Evolutionary conservation across 805 yeast species (phyloP).

Genomic region (Candida verbasci): DNA sequence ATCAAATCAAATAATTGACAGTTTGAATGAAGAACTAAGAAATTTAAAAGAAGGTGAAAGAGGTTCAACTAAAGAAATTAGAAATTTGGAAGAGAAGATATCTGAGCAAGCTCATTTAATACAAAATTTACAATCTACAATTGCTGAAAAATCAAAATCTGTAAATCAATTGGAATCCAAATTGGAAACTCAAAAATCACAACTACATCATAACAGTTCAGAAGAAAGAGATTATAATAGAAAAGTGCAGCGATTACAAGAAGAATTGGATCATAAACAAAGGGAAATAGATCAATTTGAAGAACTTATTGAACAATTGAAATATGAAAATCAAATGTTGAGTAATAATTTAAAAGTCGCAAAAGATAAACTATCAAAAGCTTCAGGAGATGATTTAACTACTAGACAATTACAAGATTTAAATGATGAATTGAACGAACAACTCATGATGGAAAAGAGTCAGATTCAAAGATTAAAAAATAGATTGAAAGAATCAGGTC

Average conservation of each 20-base stretch:
- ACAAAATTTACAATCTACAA: neutral
- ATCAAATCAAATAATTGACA: neutral
- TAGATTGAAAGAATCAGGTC: conserved; percentile 1
- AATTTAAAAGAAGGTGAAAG: neutral
- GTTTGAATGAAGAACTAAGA: neutral
- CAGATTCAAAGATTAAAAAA: conserved; percentile 1
- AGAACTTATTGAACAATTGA: neutral
- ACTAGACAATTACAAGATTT: neutral
- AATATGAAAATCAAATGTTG: neutral
- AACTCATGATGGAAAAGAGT: neutral
- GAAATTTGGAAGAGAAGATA: neutral
- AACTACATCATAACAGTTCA: neutral
- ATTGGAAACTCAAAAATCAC: neutral
- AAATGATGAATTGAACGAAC: conserved; percentile 3
- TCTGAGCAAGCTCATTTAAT: neutral
- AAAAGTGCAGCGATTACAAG: neutral
- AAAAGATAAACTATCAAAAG: neutral
- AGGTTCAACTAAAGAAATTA: neutral
- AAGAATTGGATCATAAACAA: neutral
- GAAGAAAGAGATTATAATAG: neutral
- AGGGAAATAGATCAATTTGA: conserved; percentile 1
- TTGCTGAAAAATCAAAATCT: neutral
- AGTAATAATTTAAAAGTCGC: neutral
- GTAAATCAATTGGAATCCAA: neutral
- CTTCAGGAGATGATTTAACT: neutral